Evolutionary conservation across 2,329 filamentous ascomycete species (phyloP), one percentile per base, ranked within the genome.

Genomic region (Colletotrichum destructivum): DNA sequence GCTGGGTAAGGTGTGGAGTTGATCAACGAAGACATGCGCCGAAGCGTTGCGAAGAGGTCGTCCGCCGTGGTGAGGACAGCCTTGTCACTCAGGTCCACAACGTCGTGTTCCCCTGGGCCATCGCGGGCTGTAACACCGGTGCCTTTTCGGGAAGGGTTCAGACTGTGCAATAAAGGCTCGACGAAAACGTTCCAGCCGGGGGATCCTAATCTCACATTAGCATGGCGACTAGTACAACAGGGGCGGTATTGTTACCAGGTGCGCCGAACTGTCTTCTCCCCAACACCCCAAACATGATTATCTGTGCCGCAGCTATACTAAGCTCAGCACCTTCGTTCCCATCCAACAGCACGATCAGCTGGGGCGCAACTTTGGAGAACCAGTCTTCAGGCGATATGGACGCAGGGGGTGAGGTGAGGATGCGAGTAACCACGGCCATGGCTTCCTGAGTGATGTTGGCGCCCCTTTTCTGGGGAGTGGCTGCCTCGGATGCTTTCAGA

Each of bases 391-490:
- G 82, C 3, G 82, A 77, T 75, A 91, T 86, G 0, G 83, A 83
- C 2, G 82, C 80, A 0, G 92, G 91, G 0, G 91, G 88, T 1
- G 87, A 86, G 0, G 90, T 89, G 0, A 94, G 80, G 18, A 94
- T 82, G 65, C 85, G 88, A 1, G 90, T 88, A 4, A 89, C 90
- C 76, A 93, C 87, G 38, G 87, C 87, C 46, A 94, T 82, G 1
- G 91, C 91, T 77, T 94, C 91, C 42, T 92, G 87, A 0, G 92
- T 92, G 66, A 94, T 91, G 52, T 87, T 88, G 5, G 90, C 88
- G 1, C 90, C 89, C 77, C 86, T 83, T 64, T 88, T 90, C 75
- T 89, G 87, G 1, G 86, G 83, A 4, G 77, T 76, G 2, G 82
- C 79, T 1, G 82, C 81, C 66, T 86, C 84, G 8, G 83, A 80